phyloP scores from a whole-genome alignment of 2,329 filamentous ascomycete species.

The Lojkania enalia region DNA sequence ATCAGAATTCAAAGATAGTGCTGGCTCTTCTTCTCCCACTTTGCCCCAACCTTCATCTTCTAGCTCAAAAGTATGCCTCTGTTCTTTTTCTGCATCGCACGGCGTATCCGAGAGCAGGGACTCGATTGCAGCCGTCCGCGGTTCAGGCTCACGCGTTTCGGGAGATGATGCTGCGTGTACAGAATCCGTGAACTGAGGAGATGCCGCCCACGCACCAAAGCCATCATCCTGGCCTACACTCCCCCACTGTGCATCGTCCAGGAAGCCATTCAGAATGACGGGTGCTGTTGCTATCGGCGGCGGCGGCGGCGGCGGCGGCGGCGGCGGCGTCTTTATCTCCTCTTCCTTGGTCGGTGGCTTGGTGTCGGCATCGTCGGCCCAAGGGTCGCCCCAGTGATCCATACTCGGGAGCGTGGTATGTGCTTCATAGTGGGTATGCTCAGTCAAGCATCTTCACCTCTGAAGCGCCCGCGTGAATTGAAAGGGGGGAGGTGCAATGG shows the following conservation, averaged over 20 bases:
- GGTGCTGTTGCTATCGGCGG: slow-evolving; percentile 14
- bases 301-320: slow-evolving; percentile 16
- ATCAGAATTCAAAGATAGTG: slow-evolving; percentile 11
- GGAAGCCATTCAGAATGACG: slow-evolving; percentile 33
- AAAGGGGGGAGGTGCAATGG: neutral
- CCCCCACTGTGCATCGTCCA: slow-evolving; percentile 44
- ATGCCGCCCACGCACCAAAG: slow-evolving; percentile 33
- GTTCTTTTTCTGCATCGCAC: slow-evolving; percentile 1
- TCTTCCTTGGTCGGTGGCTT: slow-evolving; percentile 27
- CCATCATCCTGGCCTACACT: slow-evolving; percentile 29
- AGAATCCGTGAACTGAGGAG: slow-evolving; percentile 10
- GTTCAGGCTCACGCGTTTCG: slow-evolving; percentile 5
- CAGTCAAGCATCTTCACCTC: slow-evolving; percentile 32
- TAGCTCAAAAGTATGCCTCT: neutral
- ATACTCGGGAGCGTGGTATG: slow-evolving; percentile 35
- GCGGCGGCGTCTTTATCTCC: slow-evolving; percentile 22
- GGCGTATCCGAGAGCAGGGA: neutral
- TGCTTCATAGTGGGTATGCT: slow-evolving; percentile 42
- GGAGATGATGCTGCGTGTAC: slow-evolving; percentile 4
- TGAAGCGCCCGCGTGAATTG: neutral
- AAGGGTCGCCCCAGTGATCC: slow-evolving; percentile 49
- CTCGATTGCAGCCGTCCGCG: neutral
- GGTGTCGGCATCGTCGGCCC: slow-evolving; percentile 37
- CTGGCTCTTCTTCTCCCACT: slow-evolving; percentile 14
- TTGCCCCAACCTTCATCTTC: slow-evolving; percentile 15